Evolutionary conservation across 148 eudicot species (phyloP).

Genomic region (Camellia japonica): DNA sequence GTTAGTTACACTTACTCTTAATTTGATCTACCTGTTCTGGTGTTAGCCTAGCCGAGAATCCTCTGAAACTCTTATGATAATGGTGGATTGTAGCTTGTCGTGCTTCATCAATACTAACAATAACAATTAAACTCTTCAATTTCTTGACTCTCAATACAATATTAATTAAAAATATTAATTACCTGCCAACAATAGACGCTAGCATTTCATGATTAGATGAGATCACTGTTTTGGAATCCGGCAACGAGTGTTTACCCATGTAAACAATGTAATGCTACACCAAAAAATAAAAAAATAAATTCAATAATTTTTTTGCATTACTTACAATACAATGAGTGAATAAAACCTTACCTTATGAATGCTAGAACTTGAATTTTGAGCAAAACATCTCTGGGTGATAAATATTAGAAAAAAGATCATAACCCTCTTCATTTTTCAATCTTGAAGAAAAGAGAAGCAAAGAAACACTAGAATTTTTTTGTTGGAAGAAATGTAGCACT

Average conservation of each 20-base stretch:
- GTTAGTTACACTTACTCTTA: neutral
- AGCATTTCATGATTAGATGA: constrained; percentile 22
- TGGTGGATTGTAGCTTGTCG: constrained; percentile 7
- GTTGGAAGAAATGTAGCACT: too few species aligned
- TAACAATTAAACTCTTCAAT: too few species aligned
- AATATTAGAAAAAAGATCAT: too few species aligned
- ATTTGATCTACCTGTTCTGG: constrained; percentile 10
- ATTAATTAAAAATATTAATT: neutral
- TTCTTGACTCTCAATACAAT: neutral
- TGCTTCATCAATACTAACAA: neutral
- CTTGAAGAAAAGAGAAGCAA: too few species aligned
- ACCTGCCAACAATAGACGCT: constrained; percentile 13
- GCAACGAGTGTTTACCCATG: neutral
- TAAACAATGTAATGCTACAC: constrained; percentile 1
- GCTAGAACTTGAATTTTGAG: too few species aligned
- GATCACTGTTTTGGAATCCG: constrained; percentile 18
- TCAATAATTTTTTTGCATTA: too few species aligned
- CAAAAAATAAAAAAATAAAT: too few species aligned
- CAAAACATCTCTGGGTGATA: too few species aligned
- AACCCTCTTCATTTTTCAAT: too few species aligned
- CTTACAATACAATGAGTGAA: too few species aligned
- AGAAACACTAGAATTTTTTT: too few species aligned
- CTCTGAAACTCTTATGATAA: constrained; percentile 19
- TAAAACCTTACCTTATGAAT: too few species aligned
- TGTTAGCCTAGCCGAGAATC: constrained; percentile 20